Conservation (phyloP, 1,284 basidiomycete genomes). For the Papiliotrema fonsecae region DNA sequence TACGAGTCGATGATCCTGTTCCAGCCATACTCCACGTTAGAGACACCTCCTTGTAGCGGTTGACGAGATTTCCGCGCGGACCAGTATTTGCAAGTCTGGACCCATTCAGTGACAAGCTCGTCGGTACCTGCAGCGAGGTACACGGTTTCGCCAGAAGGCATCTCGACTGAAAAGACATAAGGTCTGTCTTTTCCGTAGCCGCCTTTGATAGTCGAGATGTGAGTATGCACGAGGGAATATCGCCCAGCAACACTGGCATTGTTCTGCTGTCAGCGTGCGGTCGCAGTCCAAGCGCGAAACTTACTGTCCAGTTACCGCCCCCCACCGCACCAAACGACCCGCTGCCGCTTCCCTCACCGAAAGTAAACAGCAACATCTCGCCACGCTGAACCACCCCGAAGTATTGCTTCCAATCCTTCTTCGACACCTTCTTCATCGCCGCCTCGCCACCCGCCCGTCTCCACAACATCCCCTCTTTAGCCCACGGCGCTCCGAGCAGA, state of each 20-base stretch:
- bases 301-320: constrained; percentile 94
- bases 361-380: constrained; percentile 89
- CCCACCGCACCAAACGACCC: constrained; percentile 60
- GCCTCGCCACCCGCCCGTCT: constrained; percentile 58
- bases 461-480: constrained; percentile 95
- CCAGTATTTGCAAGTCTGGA: constrained; percentile 98
- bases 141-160: constrained; percentile 80
- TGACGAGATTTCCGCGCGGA: constrained; percentile 89
- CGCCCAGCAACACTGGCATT: constrained; percentile 79
- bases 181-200: constrained; percentile 87
- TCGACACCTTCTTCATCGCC: constrained; percentile 62
- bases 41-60: constrained; percentile 87
- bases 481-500: constrained; percentile 92
- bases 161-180: constrained; percentile 90
- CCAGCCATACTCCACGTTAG: constrained; percentile 99
- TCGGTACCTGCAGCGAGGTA: constrained; percentile 98
- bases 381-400: constrained; percentile 95
- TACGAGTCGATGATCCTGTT: constrained; percentile 62
- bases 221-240: constrained; percentile 76
- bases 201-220: constrained; percentile 76
- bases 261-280: constrained; percentile 50
- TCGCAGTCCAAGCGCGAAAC: constrained; percentile 33
- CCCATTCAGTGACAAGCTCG: constrained; percentile 96
- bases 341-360: constrained; percentile 59
- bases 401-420: constrained; percentile 71